Evolutionary conservation across 805 yeast species (phyloP).

Genomic region (Monosporozyma solicola): DNA sequence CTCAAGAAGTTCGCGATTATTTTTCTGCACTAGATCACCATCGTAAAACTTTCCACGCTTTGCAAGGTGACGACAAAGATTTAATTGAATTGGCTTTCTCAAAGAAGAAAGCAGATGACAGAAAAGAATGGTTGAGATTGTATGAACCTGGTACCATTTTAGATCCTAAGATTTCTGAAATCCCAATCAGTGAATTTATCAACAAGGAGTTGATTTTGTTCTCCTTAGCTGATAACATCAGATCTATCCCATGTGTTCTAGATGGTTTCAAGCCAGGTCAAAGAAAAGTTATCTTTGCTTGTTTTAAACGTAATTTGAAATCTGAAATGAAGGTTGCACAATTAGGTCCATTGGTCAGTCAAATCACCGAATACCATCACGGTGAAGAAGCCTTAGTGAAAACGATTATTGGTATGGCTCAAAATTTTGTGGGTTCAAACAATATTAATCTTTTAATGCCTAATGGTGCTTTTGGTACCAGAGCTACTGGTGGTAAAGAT

Average conservation of each 20-base stretch:
- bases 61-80: slow-evolving; percentile 68
- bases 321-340: slow-evolving; percentile 84
- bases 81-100: slow-evolving; percentile 88
- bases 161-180: slow-evolving; percentile 64
- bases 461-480: slow-evolving; percentile 91
- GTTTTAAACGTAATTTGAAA: slow-evolving; percentile 67
- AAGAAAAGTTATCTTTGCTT: slow-evolving; percentile 83
- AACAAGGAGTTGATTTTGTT: slow-evolving; percentile 90
- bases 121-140: slow-evolving; percentile 94
- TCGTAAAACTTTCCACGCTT: slow-evolving; percentile 72
- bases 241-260: slow-evolving; percentile 88
- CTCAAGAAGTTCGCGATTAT: slow-evolving; percentile 77
- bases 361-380: slow-evolving; percentile 88
- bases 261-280: slow-evolving; percentile 98
- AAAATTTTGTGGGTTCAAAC: slow-evolving; percentile 88
- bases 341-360: slow-evolving; percentile 82
- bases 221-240: slow-evolving; percentile 91
- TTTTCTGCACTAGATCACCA: slow-evolving; percentile 80
- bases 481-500: slow-evolving; percentile 96
- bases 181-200: slow-evolving; percentile 89
- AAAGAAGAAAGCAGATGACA: slow-evolving; percentile 90
- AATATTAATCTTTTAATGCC: slow-evolving; percentile 80
- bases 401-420: slow-evolving; percentile 90
- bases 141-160: slow-evolving; percentile 85
- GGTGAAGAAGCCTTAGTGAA: slow-evolving; percentile 85